These are phyloP conservation scores for thale cress (Arabidopsis thaliana) DNA, from an alignment of 345 rosid genomes.

Conservation along the genomic window DNA sequence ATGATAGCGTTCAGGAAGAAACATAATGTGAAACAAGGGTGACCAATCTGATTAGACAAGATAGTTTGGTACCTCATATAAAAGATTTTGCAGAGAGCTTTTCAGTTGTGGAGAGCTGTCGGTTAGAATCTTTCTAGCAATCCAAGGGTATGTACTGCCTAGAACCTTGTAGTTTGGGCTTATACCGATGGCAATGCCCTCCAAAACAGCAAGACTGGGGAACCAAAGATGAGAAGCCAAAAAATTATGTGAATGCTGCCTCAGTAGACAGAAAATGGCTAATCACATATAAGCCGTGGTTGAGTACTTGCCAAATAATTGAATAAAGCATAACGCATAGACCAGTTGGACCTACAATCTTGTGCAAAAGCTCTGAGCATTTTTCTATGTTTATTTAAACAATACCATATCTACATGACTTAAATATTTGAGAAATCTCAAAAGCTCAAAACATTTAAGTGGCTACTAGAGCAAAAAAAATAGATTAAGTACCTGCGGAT, in stretches of 20 bases:
- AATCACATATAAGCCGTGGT: constrained; percentile 18
- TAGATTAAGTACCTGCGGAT: constrained; percentile 69
- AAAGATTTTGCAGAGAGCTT: constrained; percentile 74
- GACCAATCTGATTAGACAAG: constrained; percentile 9
- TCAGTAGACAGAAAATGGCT: constrained; percentile 9
- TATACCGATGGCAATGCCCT: constrained; percentile 84
- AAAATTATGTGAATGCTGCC: constrained; percentile 28
- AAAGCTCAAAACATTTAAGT: constrained; percentile 11
- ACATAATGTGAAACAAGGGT: constrained; percentile 12
- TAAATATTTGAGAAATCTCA: constrained; percentile 15
- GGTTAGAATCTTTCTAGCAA: constrained; percentile 85
- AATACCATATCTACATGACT: neutral
- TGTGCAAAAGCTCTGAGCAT: constrained; percentile 23
- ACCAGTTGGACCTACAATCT: constrained; percentile 22
- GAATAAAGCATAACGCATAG: constrained; percentile 20
- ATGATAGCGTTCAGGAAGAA: constrained; percentile 26
- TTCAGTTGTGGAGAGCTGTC: constrained; percentile 86
- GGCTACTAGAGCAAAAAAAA: neutral
- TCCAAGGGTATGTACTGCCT: constrained; percentile 99
- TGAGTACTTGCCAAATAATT: constrained; percentile 10
- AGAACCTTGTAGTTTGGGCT: constrained; percentile 90
- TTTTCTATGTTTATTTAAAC: neutral
- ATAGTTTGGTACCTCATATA: constrained; percentile 66
- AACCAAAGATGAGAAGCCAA: constrained; percentile 33
- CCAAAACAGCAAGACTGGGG: constrained; percentile 89